A percentile compares a stretch with the other conserved stretches of the same genome.
Evolutionary conservation across 306 rosid species (phyloP).

Genomic region (Prosopis cineraria): DNA sequence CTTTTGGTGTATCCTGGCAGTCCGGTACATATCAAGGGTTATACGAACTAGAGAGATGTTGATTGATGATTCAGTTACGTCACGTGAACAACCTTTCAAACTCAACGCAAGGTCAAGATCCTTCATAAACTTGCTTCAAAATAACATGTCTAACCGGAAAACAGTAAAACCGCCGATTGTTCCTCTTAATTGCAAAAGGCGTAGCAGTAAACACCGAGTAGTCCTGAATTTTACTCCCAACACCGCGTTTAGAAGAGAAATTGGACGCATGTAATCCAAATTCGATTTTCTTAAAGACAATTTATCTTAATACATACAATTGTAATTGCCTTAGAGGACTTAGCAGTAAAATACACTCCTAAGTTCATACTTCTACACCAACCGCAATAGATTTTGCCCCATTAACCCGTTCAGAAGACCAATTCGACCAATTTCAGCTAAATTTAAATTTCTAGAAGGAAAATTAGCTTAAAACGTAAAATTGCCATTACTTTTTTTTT

Average conservation of each 20-base stretch:
- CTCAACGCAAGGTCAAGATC: slow-evolving; percentile 1
- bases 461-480: slow-evolving; percentile 23
- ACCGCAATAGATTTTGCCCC: slow-evolving; percentile 4
- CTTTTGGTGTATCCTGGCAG: background rate
- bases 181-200: slow-evolving; percentile 19
- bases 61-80: slow-evolving; percentile 30
- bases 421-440: slow-evolving; percentile 13
- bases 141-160: background rate
- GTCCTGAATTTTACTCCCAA: background rate
- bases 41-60: background rate
- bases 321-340: background rate
- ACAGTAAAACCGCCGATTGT: background rate
- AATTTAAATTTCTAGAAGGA: slow-evolving; percentile 20
- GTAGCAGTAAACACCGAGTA: background rate
- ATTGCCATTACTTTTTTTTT: background rate
- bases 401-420: background rate
- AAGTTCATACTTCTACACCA: slow-evolving; percentile 8
- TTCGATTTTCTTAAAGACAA: slow-evolving; percentile 9
- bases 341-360: background rate
- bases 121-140: slow-evolving; percentile 31
- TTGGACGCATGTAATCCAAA: background rate
- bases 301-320: background rate
- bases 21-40: background rate
- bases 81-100: background rate
- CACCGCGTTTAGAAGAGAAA: background rate